Evolutionary conservation across 1,139 yeast genomes (phyloP), one percentile per base, ranked within the genome.

Genomic region (Kodamaea sp.): DNA sequence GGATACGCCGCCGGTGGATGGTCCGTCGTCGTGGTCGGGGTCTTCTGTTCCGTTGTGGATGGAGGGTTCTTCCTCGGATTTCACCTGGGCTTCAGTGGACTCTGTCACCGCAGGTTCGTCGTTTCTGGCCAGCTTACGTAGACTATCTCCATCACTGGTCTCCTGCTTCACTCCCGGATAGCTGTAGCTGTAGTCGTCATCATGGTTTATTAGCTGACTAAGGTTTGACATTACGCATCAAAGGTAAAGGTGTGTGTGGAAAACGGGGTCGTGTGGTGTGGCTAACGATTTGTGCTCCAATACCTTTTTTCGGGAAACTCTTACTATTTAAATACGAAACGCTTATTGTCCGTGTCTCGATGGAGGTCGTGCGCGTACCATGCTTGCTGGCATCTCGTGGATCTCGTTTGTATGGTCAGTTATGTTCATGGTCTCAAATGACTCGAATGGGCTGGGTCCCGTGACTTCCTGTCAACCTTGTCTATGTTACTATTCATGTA

Each of bases 131-230:
- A 24, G 26, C 13, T 23, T 15, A 13, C 12, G 22, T 19, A 9
- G 28, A 16, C 25, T 16, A 7, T 15, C 28, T 15, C 14, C 22
- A 7, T 24, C 24, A 15, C 26, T 15, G 28, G 31, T 25, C 19
- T 22, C 34, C 12, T 16, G n/a, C 3, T 21, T 14, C 28, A 30
- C 13, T 15, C 28, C 27, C n/a, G 29, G 28, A 28, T 44, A 44
- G 27, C 39, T 43, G 36, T 47, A 47, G 29, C 47, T 44, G 36
- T 46, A 47, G 34, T 47, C 51, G 34, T 47, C 50, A 24, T 47
- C 51, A 22, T 45, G 47, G 34, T 47, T 47, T 22, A 47, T 47
- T 29, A 47, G 46, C 37, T 43, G 46, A 32, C 48, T 46, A 32
- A 47, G 50, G 34, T 46, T 43, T 16, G 50, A 43, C 51, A 47